These are phyloP conservation scores for Hymenoscyphus infarciens DNA, from an alignment of 2,329 filamentous ascomycete species.

Conservation along the genomic window DNA sequence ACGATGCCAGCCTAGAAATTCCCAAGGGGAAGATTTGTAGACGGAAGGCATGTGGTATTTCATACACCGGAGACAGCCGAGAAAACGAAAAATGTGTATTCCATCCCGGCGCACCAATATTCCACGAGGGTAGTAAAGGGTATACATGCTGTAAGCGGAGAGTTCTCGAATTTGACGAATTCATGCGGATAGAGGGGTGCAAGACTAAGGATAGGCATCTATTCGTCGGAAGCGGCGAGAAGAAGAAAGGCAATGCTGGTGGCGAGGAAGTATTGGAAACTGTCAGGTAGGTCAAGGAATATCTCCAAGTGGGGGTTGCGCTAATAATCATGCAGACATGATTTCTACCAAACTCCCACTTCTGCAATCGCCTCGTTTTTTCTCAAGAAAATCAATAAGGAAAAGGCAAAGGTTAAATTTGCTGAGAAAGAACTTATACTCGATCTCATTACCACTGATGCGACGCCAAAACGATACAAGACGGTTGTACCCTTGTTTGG, in stretches of 20 bases:
- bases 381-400: conserved; percentile 93
- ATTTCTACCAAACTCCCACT: conserved; percentile 90
- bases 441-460: conserved; percentile 81
- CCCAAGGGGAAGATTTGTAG: conserved; percentile 73
- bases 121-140: conserved; percentile 97
- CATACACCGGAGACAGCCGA: conserved; percentile 58
- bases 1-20: conserved; percentile 72
- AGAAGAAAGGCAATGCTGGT: conserved; percentile 49
- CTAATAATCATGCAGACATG: conserved; percentile 51
- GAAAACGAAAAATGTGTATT: conserved; percentile 77
- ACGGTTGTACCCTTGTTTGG: conserved; percentile 72
- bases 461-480: conserved; percentile 70
- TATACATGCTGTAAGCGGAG: conserved; percentile 95
- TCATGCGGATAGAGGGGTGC: conserved; percentile 93
- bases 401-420: conserved; percentile 70
- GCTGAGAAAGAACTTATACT: conserved; percentile 59
- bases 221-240: conserved; percentile 74
- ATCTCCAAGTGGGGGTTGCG: conserved; percentile 6
- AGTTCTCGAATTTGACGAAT: conserved; percentile 95
- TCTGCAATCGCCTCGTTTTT: conserved; percentile 89
- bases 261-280: conserved; percentile 75
- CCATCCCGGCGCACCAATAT: conserved; percentile 87
- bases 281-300: conserved; percentile 61
- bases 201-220: conserved; percentile 76
- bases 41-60: conserved; percentile 67